Percentiles rank a stretch among this genome's conserved stretches.
Evolutionary conservation across 441 rosid genomes (phyloP).

Genomic region (Arabidopsis hybrid): DNA sequence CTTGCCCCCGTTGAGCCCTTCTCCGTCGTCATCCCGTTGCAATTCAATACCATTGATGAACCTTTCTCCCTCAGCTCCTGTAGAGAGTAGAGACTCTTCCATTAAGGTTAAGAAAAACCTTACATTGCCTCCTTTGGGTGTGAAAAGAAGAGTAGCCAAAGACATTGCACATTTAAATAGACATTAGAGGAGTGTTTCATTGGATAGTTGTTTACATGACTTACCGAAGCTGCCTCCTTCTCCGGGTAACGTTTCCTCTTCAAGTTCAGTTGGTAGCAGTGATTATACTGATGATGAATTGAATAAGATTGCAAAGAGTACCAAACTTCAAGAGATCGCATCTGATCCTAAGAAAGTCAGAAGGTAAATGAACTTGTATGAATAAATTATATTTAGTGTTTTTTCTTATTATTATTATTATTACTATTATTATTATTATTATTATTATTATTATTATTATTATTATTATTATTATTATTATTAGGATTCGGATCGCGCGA

Average conservation of each 20-base stretch:
- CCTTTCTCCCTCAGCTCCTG: background rate
- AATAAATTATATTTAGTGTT: background rate
- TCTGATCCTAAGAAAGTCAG: background rate
- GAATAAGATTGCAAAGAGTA: background rate
- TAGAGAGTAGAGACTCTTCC: background rate
- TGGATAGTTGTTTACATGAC: no score
- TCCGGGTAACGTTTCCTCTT: no score
- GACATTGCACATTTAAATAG: background rate
- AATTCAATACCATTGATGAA: background rate
- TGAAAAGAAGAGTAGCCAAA: background rate
- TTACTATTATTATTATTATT: no score
- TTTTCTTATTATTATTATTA: background rate
- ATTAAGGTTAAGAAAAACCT: background rate
- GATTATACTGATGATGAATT: background rate
- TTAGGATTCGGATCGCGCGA: no score
- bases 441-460: no score
- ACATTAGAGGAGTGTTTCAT: background rate
- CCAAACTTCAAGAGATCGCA: fast-evolving
- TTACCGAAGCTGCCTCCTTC: no score
- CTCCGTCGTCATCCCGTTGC: background rate
- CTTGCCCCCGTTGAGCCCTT: background rate
- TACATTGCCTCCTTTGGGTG: background rate
- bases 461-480: no score
- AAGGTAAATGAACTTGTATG: background rate
- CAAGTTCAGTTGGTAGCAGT: background rate